Evolutionary conservation across 2,329 filamentous ascomycete species (phyloP).

Genomic region (Microcyclosporella mali): DNA sequence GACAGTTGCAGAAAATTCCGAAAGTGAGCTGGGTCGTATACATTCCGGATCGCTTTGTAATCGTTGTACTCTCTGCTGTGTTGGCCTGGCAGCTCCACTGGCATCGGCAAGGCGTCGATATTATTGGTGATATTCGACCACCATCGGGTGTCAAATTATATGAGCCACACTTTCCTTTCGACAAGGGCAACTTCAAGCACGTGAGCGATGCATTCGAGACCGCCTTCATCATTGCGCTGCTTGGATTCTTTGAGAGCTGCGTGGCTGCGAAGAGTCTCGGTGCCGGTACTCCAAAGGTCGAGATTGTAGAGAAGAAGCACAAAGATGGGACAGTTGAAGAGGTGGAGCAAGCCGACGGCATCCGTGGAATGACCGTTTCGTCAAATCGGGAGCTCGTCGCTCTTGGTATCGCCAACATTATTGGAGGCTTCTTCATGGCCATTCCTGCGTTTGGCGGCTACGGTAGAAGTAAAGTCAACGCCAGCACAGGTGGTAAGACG

Average conservation of each 20-base stretch:
- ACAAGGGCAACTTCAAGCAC: constrained; percentile 67
- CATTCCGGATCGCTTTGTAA: constrained; percentile 82
- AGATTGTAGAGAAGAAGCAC: constrained; percentile 41
- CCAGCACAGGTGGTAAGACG: constrained; percentile 81
- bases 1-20: constrained; percentile 69
- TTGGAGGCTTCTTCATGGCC: constrained; percentile 86
- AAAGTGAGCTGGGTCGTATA: constrained; percentile 66
- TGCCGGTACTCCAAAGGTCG: constrained; percentile 47
- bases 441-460: constrained; percentile 94
- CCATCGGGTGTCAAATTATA: constrained; percentile 59
- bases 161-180: constrained; percentile 80
- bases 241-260: constrained; percentile 98
- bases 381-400: constrained; percentile 91
- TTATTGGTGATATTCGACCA: constrained; percentile 76
- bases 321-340: constrained; percentile 27
- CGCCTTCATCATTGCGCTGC: constrained; percentile 82
- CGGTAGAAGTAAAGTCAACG: constrained; percentile 91
- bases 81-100: constrained; percentile 71
- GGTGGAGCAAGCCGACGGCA: constrained; percentile 41
- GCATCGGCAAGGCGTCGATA: constrained; percentile 71
- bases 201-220: constrained; percentile 84
- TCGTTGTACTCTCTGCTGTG: constrained; percentile 78
- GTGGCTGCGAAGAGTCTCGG: constrained; percentile 90
- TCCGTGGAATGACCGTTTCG: constrained; percentile 75
- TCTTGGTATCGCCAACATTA: constrained; percentile 81